phyloP scores from a whole-genome alignment of 2,329 filamentous ascomycete genomes.

The Pseudogymnoascus sp. region DNA sequence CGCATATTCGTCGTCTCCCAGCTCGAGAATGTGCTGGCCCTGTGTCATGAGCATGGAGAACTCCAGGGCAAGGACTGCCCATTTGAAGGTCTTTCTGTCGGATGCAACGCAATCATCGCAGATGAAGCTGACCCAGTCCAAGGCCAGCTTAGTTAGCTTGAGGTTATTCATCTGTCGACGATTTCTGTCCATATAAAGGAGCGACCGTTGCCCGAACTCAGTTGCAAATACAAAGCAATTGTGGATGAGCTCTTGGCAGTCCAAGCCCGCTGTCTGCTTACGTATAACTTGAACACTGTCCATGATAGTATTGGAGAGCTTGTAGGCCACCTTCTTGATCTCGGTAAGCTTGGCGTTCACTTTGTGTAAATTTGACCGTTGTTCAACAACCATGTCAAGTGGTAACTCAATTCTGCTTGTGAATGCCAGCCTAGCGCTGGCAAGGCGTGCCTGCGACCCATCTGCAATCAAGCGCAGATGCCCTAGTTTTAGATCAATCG shows the following conservation, averaged over 20 bases:
- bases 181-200: conserved; percentile 93
- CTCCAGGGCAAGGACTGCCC: conserved; percentile 90
- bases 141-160: conserved; percentile 81
- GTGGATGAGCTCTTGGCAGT: conserved; percentile 93
- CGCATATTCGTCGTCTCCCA: conserved; percentile 81
- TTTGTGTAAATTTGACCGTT: conserved; percentile 84
- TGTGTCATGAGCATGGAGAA: conserved; percentile 97
- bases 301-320: conserved; percentile 96
- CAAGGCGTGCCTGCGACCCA: conserved; percentile 69
- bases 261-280: conserved; percentile 70
- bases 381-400: conserved; percentile 81
- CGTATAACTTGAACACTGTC: conserved; percentile 92
- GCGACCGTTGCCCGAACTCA: conserved; percentile 90
- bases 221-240: conserved; percentile 98
- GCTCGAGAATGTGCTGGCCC: conserved; percentile 82
- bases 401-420: conserved; percentile 71
- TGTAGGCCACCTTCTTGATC: conserved; percentile 92
- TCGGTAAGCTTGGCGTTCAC: conserved; percentile 87
- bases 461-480: conserved; percentile 83
- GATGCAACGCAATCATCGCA: conserved; percentile 93
- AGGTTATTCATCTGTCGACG: conserved; percentile 94
- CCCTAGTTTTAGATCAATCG: conserved; percentile 76
- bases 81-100: conserved; percentile 92
- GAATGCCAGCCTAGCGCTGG: conserved; percentile 71
- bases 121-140: conserved; percentile 97